Evolutionary conservation across 257 asterid species (phyloP).

Genomic region (Solanum megistacrolobum): DNA sequence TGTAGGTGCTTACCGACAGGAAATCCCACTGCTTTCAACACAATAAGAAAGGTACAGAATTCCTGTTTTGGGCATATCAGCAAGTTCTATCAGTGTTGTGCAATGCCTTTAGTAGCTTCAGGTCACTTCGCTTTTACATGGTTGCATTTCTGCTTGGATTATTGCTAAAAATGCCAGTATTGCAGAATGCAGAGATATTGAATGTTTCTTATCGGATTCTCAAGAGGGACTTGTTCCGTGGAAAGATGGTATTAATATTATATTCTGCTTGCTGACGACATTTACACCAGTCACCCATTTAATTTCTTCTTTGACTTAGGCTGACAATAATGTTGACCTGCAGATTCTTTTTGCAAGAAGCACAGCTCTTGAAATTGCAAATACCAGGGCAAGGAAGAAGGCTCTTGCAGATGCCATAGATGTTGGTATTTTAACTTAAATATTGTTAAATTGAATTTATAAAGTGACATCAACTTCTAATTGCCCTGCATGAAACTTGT

Average conservation of each 20-base stretch:
- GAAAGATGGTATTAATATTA: conserved; percentile 3
- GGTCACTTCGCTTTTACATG: background rate
- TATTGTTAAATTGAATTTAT: background rate
- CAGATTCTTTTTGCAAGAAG: conserved; percentile 10
- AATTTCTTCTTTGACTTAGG: background rate
- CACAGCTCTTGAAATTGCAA: conserved; percentile 8
- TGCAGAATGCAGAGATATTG: conserved; percentile 17
- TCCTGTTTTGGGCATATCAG: background rate
- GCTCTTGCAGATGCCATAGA: conserved; percentile 9
- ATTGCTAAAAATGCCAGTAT: background rate
- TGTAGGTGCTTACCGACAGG: conserved; percentile 10
- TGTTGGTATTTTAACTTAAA: conserved; percentile 9
- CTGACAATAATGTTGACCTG: background rate
- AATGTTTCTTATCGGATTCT: conserved; percentile 4
- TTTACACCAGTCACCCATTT: background rate
- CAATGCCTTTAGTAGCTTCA: background rate
- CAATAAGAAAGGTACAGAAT: conserved; percentile 1
- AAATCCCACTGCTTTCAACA: conserved; percentile 2
- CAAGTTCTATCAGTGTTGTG: background rate
- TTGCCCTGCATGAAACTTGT: background rate
- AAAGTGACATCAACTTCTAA: background rate
- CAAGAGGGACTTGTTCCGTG: conserved; percentile 9
- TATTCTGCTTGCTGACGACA: background rate
- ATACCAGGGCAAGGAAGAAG: conserved; percentile 19
- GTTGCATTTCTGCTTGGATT: background rate